Base-by-base conservation (phyloP, 169 alveolate species). In the Cryptosporidium viatorum region DNA sequence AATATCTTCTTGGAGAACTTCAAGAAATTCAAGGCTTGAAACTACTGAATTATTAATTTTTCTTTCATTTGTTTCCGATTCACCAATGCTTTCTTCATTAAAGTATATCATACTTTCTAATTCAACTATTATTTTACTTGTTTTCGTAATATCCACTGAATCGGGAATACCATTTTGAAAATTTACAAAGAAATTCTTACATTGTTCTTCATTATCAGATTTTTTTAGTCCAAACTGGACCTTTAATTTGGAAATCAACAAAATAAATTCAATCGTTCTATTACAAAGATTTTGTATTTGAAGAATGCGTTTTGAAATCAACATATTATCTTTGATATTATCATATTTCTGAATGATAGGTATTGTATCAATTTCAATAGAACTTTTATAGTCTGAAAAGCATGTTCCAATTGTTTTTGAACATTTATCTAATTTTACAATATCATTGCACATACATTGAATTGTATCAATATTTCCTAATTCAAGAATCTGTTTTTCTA, bases 1-100 rank as follows among this genome's bases (percentile, higher is more conserved):
- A 39, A 80, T 80, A 39, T 80, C 89, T 65, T 80, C 89, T 39
- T 80, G 80, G 18, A 80, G 74, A n/a, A 48, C 65, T 80, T 80
- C 89, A 8, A 80, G 23, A 35, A 80, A 80, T 31, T 80, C 89
- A 35, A 80, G 50, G 18, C 80, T 62, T 21, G 48, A 43, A 8
- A 23, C 43, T 23, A 8, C 51, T 31, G 70, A 33, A 51, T 45
- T 48, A 7, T 45, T 41, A 3, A 14, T 26, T 23, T 29, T 23
- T 31, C 31, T 35, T 50, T 71, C 48, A 5, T 3, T 7, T 18
- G n/a, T 80, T 43, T 16, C 52, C n/a, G 58, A 50, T 48, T 48
- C 85, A 12, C 12, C 29, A 33, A n/a, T 7, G 23, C 23, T 71
- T 16, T 55, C 71, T 52, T 33, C 58, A 12, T 73, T 33, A 37